phyloP scores from a whole-genome alignment of 495 filamentous ascomycete genomes.

The Talaromyces borbonicus region DNA sequence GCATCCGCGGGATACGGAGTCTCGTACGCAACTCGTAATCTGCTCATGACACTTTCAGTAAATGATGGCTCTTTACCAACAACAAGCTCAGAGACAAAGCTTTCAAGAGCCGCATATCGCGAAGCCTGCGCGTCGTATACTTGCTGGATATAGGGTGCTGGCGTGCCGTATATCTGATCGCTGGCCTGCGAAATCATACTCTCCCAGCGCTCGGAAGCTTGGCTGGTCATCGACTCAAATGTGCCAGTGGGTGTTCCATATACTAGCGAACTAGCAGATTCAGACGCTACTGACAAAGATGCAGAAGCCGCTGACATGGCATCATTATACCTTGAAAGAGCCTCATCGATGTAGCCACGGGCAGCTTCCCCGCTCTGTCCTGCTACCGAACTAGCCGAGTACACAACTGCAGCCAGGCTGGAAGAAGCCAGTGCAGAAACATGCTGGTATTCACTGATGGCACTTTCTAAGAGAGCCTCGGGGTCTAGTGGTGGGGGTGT shows the following conservation, averaged over 20 bases:
- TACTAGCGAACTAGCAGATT: slow-evolving; percentile 36
- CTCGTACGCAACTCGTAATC: slow-evolving; percentile 56
- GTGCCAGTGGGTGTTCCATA: slow-evolving; percentile 37
- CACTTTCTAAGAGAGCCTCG: slow-evolving; percentile 32
- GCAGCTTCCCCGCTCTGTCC: slow-evolving; percentile 30
- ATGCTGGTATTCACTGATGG: slow-evolving; percentile 36
- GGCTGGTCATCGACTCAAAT: slow-evolving; percentile 37
- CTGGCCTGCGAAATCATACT: slow-evolving; percentile 55
- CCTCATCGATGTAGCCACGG: slow-evolving; percentile 33
- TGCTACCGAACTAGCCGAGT: slow-evolving; percentile 34
- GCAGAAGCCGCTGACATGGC: slow-evolving; percentile 41
- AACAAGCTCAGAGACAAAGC: slow-evolving; percentile 67
- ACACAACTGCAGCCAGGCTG: slow-evolving; percentile 36
- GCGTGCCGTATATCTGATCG: slow-evolving; percentile 62
- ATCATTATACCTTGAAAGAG: slow-evolving; percentile 36
- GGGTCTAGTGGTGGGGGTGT: slow-evolving; percentile 20
- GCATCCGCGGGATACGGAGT: slow-evolving; percentile 40
- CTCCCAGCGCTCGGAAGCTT: slow-evolving; percentile 56
- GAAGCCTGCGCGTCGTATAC: slow-evolving; percentile 41
- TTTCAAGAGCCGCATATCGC: slow-evolving; percentile 61
- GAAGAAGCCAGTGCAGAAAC: slow-evolving; percentile 38
- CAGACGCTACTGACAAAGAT: slow-evolving; percentile 40
- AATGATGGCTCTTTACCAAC: slow-evolving; percentile 70
- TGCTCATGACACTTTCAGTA: slow-evolving; percentile 67
- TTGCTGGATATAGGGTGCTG: slow-evolving; percentile 51